Evolutionary conservation across 2,329 filamentous ascomycete species (phyloP).

Genomic region (Magnaporthiopsis incrustans): DNA sequence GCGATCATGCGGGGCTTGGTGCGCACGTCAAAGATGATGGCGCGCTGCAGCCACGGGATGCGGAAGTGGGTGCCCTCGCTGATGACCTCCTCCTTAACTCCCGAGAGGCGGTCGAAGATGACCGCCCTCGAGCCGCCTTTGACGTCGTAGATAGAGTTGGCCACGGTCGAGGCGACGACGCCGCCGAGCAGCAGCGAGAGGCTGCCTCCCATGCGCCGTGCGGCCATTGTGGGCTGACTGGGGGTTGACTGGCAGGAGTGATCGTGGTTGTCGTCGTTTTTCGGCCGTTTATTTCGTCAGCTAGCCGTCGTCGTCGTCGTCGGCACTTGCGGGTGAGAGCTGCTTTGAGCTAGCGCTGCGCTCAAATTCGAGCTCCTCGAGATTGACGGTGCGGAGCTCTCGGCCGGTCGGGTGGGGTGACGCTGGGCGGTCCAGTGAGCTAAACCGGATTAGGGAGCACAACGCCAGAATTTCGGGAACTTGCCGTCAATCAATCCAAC

Average conservation of each 20-base stretch:
- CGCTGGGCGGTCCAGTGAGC: not conserved
- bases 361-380: not conserved
- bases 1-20: constrained; percentile 97
- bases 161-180: constrained; percentile 57
- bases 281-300: not conserved
- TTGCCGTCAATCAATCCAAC: not conserved
- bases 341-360: too few relatives aligned
- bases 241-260: not conserved
- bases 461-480: not conserved
- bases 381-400: not conserved
- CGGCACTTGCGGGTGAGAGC: constrained; percentile 4
- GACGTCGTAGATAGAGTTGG: constrained; percentile 91
- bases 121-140: constrained; percentile 90
- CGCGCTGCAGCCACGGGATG: constrained; percentile 89
- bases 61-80: constrained; percentile 98
- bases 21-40: constrained; percentile 92
- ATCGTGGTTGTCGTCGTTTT: not conserved
- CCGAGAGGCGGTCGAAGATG: constrained; percentile 90
- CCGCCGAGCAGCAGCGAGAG: not conserved
- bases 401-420: not conserved
- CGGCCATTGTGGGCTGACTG: not conserved
- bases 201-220: not conserved
- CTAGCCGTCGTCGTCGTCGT: not conserved
- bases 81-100: constrained; percentile 86
- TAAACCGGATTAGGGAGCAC: not conserved